phyloP scores from a whole-genome alignment of 129 eudicot species.

The Silybum marianum region DNA sequence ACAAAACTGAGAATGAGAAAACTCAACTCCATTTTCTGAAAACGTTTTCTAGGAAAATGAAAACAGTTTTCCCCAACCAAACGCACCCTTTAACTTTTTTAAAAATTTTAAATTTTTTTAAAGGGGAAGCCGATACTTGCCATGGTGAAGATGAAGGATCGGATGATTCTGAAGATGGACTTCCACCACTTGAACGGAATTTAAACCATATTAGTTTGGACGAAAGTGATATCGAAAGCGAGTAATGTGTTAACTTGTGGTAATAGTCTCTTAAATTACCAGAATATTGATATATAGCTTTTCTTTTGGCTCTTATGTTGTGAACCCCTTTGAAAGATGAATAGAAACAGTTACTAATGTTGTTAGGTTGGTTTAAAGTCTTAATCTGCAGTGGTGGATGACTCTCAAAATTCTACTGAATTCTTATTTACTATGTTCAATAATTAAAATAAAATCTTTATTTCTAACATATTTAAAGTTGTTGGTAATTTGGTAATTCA shows the following conservation, averaged over 20 bases:
- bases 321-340: constrained; percentile 13
- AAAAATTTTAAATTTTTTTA: too few species aligned
- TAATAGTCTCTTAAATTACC: constrained; percentile 15
- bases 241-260: constrained; percentile 29
- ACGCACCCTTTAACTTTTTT: too few species aligned
- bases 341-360: constrained; percentile 17
- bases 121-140: constrained; percentile 35
- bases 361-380: constrained; percentile 20
- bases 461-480: too few species aligned
- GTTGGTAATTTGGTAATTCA: too few species aligned
- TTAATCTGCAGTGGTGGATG: constrained; percentile 9
- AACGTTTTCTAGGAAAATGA: too few species aligned
- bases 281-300: constrained; percentile 11
- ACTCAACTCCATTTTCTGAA: too few species aligned
- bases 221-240: constrained; percentile 72
- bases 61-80: too few species aligned
- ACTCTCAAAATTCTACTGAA: background rate
- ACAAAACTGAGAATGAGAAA: too few species aligned
- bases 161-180: constrained; percentile 91
- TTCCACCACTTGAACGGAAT: constrained; percentile 93
- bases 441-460: too few species aligned
- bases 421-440: too few species aligned
- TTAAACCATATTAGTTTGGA: constrained; percentile 71
- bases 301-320: constrained; percentile 4
- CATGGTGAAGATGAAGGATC: constrained; percentile 52